Base-by-base conservation (phyloP, 345 rosid species). In the Alliaria petiolata region DNA sequence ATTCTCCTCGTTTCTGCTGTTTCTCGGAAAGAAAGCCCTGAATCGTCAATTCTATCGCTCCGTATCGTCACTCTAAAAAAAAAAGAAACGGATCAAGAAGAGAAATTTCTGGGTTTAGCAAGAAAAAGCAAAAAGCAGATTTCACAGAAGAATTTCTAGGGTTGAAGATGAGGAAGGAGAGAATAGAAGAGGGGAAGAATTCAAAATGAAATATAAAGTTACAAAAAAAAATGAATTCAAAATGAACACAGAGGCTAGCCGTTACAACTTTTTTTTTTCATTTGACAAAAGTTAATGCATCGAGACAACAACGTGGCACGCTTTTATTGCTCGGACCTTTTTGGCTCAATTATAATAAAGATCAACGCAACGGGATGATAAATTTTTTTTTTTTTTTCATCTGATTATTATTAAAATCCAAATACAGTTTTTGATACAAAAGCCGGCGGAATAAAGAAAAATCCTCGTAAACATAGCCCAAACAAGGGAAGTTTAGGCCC, bases 1-100 rank as follows among this genome's bases (percentile, higher is more conserved):
- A 81, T 82, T 47, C 64, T 59, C 69, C 57, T 69, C 47, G 25
- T 22, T 22, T 22, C 25, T 22, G 25, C 53, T 36, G 78, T 39
- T 10, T 47, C 25, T 22, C 25, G 2, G 25, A 3, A 1, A 3
- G 25, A 22, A 22, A 22, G 25, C 25, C 25, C 25, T 22, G 25
- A 22, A 22, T 22, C 57, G 5, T 13, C 50, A 6, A 3, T 35
- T 55, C 31, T 52, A 47, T 63, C 57, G 40, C 54, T 63, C 36
- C 15, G n/a, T 70, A 63, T 72, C 2, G 42, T 57, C 14, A 7
- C 0, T 52, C n/a, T 52, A 4, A 2, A 16, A 25, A 16, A 25
- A 42, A 3, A 30, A 28, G 51, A 53, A 31, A 42, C 20, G 59
- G 10, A 52, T 31, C 14, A 17, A 26, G 50, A 55, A 43, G 57